Evolutionary conservation across 345 rosid species (phyloP).

Genomic region (Eucalyptus urophylla): DNA sequence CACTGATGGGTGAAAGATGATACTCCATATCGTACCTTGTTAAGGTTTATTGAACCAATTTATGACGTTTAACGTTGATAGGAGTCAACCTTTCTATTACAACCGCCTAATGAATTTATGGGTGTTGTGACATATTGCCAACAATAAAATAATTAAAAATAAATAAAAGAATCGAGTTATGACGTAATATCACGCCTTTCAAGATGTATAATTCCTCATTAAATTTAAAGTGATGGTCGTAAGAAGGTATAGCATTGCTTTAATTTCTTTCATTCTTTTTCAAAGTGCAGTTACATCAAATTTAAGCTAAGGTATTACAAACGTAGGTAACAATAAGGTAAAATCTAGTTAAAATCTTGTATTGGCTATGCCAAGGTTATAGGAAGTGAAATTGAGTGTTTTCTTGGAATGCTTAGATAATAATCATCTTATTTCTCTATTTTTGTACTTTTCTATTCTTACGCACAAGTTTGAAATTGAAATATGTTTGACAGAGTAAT

Average conservation of each 20-base stretch:
- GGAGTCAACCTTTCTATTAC: background rate
- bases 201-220: background rate
- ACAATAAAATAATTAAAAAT: background rate
- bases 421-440: too few species aligned
- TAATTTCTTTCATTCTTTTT: background rate
- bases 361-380: too few species aligned
- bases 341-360: background rate
- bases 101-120: background rate
- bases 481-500: too few species aligned
- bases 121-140: background rate
- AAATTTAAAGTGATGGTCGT: background rate
- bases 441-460: too few species aligned
- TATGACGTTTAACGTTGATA: background rate
- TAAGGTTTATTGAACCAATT: background rate
- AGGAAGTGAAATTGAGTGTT: background rate
- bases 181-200: background rate
- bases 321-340: background rate
- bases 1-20: background rate
- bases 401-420: rapidly evolving
- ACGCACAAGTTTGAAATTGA: rapidly evolving
- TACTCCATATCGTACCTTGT: background rate
- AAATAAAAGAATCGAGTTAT: background rate
- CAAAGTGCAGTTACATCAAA: background rate
- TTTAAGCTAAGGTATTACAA: background rate
- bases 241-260: background rate